Evolutionary conservation across 2,329 filamentous ascomycete species (phyloP), one percentile per base, ranked within the genome.

Genomic region (Cercospora janseana): DNA sequence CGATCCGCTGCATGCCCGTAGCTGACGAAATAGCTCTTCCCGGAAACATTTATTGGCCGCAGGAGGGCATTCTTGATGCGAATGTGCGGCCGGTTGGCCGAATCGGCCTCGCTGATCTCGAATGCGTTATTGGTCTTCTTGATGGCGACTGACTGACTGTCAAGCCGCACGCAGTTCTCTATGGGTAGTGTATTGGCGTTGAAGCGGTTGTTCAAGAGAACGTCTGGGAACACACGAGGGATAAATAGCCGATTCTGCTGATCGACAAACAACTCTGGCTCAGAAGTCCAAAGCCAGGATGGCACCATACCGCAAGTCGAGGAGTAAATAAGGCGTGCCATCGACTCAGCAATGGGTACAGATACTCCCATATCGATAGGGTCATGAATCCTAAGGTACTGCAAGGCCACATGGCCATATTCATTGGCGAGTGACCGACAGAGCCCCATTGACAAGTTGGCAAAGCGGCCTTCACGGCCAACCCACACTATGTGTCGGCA

Each of bases 1-100:
- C 21, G 31, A 38, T 47, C 15, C 32, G 32, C 32, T 35, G 13
- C 32, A 15, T 8, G 32, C 31, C 44, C 44, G 38, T 47, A 47
- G 24, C 44, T 38, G 44, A 47, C 21, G 21, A 47, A 47, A 23
- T 47, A 47, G 44, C 32, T 47, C 21, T 47, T n/a, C 7, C 44
- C 44, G 4, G 44, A 47, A 32, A 47, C 21, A 23, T 13, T 47
- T 12, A 47, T 47, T 21, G 44, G 44, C 27, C 18, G 44, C 9
- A 47, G 44, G 20, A 47, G 44, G 31, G 44, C 20, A 38, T 47
- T 37, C 18, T 21, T 47, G 31, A 47, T 28, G 21, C 44, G 44
- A 27, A 38, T 38, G 21, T 35, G 32, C 32, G 32, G 32, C 32
- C 8, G 32, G n/a, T 38, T 15, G 32, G 32, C 18, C 20, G n/a